A percentile compares a stretch with the other conserved stretches of the same genome.
These are phyloP conservation scores for Xylariaceae sp. DNA, from an alignment of 2,329 filamentous ascomycete genomes.

Conservation along the genomic window DNA sequence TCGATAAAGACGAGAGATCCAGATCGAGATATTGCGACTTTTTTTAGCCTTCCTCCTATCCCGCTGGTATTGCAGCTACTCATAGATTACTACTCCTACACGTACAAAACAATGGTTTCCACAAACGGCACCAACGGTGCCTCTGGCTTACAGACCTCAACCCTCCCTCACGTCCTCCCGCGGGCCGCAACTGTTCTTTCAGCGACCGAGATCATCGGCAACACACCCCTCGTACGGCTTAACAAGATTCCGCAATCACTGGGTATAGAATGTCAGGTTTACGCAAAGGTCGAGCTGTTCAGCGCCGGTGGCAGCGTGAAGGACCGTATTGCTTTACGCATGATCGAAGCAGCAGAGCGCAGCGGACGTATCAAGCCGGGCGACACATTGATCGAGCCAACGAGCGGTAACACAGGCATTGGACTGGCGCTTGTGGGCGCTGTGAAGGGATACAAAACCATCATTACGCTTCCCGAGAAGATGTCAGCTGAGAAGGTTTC, in stretches of 20 bases:
- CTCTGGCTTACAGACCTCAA: constrained; percentile 11
- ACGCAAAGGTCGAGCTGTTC: constrained; percentile 91
- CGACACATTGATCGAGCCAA: constrained; percentile 96
- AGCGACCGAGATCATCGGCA: constrained; percentile 88
- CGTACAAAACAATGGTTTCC: constrained; percentile 19
- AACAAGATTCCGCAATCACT: constrained; percentile 92
- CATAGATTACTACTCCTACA: background rate
- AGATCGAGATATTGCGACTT: no score
- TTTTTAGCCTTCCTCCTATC: background rate
- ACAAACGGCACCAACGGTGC: constrained; percentile 31
- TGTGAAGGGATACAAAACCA: constrained; percentile 97
- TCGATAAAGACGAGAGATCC: no score
- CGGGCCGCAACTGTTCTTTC: constrained; percentile 53
- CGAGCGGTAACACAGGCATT: constrained; percentile 97
- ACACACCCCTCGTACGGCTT: constrained; percentile 91
- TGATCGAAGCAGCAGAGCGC: constrained; percentile 95
- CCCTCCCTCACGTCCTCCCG: constrained; percentile 36
- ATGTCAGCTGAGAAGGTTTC: constrained; percentile 99
- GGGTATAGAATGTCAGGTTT: constrained; percentile 86
- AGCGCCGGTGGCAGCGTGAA: constrained; percentile 94
- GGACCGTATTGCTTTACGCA: constrained; percentile 92
- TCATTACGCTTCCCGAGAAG: constrained; percentile 98
- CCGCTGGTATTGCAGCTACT: background rate
- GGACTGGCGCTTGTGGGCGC: constrained; percentile 92
- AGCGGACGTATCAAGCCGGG: constrained; percentile 94